phyloP scores from a whole-genome alignment of 257 asterid species.

The Przewalskia tangutica region DNA sequence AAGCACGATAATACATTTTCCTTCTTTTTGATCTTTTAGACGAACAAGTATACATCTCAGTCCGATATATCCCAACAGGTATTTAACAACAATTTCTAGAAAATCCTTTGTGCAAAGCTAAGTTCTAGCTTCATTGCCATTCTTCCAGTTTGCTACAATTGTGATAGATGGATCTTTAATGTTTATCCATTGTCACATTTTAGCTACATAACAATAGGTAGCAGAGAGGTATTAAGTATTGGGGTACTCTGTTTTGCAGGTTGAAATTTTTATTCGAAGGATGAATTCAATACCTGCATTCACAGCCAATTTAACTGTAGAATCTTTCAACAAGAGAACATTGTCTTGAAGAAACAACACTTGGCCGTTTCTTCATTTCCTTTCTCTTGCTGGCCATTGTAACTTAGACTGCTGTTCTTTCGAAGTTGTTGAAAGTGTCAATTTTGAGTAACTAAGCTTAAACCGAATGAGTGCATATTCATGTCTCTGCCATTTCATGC shows the following conservation, averaged over 20 bases:
- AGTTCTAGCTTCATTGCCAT: neutral
- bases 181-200: neutral
- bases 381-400: neutral
- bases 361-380: neutral
- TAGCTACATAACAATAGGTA: neutral
- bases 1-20: neutral
- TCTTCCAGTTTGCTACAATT: neutral
- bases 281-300: conserved; percentile 90
- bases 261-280: conserved; percentile 71
- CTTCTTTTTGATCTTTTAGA: conserved; percentile 31
- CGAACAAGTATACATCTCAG: conserved; percentile 60
- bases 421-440: neutral
- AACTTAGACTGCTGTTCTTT: neutral
- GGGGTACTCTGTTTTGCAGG: conserved; percentile 30
- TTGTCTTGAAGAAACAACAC: conserved; percentile 41
- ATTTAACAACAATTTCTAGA: conserved; percentile 10
- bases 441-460: neutral
- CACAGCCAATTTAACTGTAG: conserved; percentile 86
- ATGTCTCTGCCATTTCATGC: neutral
- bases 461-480: neutral
- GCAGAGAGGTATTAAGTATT: neutral
- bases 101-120: neutral
- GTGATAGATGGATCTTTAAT: neutral
- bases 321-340: conserved; percentile 86
- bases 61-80: conserved; percentile 88